Base-by-base conservation (phyloP, 176 grass and related monocot genomes). In the Carex pumila region DNA sequence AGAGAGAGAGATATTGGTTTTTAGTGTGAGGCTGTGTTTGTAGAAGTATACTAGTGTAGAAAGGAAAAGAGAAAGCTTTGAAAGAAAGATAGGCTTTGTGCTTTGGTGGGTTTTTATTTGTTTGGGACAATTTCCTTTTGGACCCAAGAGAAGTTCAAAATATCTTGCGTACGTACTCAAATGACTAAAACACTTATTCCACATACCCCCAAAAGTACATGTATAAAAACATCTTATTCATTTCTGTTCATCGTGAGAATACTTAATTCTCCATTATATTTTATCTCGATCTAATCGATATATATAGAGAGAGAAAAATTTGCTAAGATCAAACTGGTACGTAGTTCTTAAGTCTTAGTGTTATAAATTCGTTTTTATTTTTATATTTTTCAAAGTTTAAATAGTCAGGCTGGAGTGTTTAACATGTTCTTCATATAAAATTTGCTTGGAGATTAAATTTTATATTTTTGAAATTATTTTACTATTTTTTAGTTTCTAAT, bases 71-170 rank as follows among this genome's bases (percentile, higher is more conserved):
- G 29, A 50, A 78, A 17, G 73, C 52, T 78, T 77, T 55, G 73
- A 83, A 65, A 83, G 80, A 79, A 60, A 57, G 19, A 67, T 65
- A 61, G 53, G 57, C 31, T 58, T 79, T 86, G 74, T 21, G 63
- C 61, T 86, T 59, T 59, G 32, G 18, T 57, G 50, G 71, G 72
- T 50, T 86, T 68, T 81, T 34, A 52, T 83, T 83, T 83, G 37
- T 83, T 66, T 68, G 12, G 19, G 43, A 69, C 19, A 75, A 49
- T 83, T 68, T 17, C 52, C 52, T 34, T 36, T 78, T 78, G 3
- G 49, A 13, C 50, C 73, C 73, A 9, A 78, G 7, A 78, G 29
- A 78, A 78, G 12, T 56, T 78, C 21, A 55, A 56, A 78, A 78
- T 78, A 78, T 78, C 73, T 36, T 15, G 13, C 25, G 3, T 17